A percentile compares a stretch with the other conserved stretches of the same genome.
phyloP scores from a whole-genome alignment of 2,329 filamentous ascomycete species.

The Chrysosporium keratinophilum region DNA sequence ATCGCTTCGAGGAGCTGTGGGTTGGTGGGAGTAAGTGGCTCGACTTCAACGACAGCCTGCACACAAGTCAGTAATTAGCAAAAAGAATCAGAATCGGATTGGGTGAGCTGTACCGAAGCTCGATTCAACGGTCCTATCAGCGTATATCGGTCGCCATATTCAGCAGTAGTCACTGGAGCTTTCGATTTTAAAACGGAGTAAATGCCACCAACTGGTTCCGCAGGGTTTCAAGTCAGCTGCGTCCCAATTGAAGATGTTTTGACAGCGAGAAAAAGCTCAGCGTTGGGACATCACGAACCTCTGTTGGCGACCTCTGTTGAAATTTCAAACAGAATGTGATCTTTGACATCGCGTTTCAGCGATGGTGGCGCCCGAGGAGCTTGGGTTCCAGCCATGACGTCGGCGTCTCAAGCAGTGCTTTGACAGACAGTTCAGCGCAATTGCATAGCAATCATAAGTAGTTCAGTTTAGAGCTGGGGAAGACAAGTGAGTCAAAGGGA shows the following conservation, averaged over 20 bases:
- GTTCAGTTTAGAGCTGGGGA: no score
- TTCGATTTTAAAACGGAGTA: slow-evolving; percentile 99
- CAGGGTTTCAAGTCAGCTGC: slow-evolving; percentile 13
- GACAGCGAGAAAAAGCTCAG: neutral
- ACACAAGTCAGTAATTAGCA: slow-evolving; percentile 17
- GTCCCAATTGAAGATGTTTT: slow-evolving; percentile 9
- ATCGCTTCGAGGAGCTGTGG: slow-evolving; percentile 73
- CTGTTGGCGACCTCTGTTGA: slow-evolving; percentile 96
- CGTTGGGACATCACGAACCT: slow-evolving; percentile 43
- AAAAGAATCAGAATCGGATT: neutral
- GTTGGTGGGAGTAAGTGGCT: slow-evolving; percentile 76
- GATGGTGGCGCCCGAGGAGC: slow-evolving; percentile 46
- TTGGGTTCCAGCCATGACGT: slow-evolving; percentile 15
- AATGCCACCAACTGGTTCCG: slow-evolving; percentile 72
- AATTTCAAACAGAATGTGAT: slow-evolving; percentile 92
- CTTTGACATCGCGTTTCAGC: slow-evolving; percentile 64
- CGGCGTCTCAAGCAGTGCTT: neutral
- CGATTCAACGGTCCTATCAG: slow-evolving; percentile 90
- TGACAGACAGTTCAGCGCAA: no score
- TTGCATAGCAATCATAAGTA: no score
- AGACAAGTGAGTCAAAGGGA: no score
- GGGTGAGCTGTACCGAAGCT: slow-evolving; percentile 53
- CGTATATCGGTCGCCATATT: slow-evolving; percentile 96
- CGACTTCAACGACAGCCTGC: slow-evolving; percentile 93
- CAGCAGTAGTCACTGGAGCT: slow-evolving; percentile 89